Evolutionary conservation across 176 grass and related monocot species (phyloP), one percentile per base, ranked within the genome.

Genomic region (Tillandsia fasciculata): DNA sequence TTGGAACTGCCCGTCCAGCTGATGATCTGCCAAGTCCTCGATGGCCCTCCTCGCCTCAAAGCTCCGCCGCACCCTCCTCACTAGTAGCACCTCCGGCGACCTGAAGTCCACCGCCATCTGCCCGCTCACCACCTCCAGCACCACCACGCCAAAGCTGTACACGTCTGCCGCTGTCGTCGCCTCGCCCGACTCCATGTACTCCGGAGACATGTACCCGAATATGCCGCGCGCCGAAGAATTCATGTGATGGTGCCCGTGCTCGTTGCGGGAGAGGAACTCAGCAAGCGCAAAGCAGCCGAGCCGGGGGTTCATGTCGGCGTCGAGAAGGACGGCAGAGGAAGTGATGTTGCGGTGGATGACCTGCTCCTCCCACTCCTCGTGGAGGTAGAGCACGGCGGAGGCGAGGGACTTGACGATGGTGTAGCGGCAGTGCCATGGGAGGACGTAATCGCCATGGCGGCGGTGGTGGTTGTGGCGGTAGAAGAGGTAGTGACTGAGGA

Each of bases 301-400:
- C 3, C 83, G 77, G 10, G 88, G 92, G 56, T 74, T 96, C 76
- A 79, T 76, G 73, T 91, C 92, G 2, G 81, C 70, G 33, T 96
- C 92, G 2, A 96, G 85, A 66, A 91, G 91, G 73, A 96, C 66
- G 7, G 92, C 92, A 1, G 88, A 80, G 0, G 92, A 96, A 1
- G 88, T 96, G 80, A 96, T 96, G 83, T 82, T 86, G 52, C 85
- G 85, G 75, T 96, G 92, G 83, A 96, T 91, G 49, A 96, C 92
- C 78, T 87, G 81, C 70, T 96, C 92, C 9, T 96, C 92, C 92
- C 92, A 96, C 70, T 96, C 92, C 80, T 96, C 92, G 69, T 96
- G 92, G 56, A 96, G 76, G 69, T 96, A 96, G 4, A 91, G 67
- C 27, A 96, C 50, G 11, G 92, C 88, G 3, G 85, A 91, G 49